Evolutionary conservation across 192 early-diverging fungal genomes (phyloP), one percentile per base, ranked within the genome.

Genomic region (Linnemannia hyalina): DNA sequence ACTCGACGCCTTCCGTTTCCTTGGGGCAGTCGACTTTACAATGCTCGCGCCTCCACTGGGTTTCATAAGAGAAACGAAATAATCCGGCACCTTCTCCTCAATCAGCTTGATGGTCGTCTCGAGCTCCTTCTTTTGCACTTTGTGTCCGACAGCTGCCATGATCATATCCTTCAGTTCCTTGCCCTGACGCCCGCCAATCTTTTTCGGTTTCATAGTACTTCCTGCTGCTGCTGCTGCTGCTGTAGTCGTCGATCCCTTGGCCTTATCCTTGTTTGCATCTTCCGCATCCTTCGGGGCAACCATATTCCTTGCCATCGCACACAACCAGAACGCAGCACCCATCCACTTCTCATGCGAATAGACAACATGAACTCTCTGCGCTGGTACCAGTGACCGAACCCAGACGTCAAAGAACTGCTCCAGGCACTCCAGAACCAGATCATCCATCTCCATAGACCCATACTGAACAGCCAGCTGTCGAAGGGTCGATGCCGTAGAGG

Each of bases 311-410:
- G 84, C 84, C 76, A 86, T 80, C 1, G 84, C 84, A 75, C 84
- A 86, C 42, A 86, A 35, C 84, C 84, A 86, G 35, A 86, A 86
- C 11, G 75, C 75, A 0, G 84, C 78, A 2, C 79, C 84, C 20
- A 86, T 54, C 84, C 84, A 86, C 26, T 86, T 86, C 2, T 76
- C 65, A 13, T 81, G 76, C 70, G 84, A 74, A n/a, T 81, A 81
- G 7, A 75, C 74, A 15, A 86, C 71, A 44, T 86, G 79, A 0
- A 55, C 38, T 6, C 78, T 75, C 65, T 86, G 84, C 11, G 84
- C 84, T 7, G 84, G 84, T n/a, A 76, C 23, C 5, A 86, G 52
- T 0, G 84, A 55, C 3, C 49, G 70, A 15, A 81, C 40, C 84
- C 84, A 81, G 32, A 35, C 46, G 13, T 76, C 49, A 69, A 81